These are phyloP conservation scores for Nemania bipapillata DNA, from an alignment of 2,329 filamentous ascomycete genomes.

Conservation along the genomic window DNA sequence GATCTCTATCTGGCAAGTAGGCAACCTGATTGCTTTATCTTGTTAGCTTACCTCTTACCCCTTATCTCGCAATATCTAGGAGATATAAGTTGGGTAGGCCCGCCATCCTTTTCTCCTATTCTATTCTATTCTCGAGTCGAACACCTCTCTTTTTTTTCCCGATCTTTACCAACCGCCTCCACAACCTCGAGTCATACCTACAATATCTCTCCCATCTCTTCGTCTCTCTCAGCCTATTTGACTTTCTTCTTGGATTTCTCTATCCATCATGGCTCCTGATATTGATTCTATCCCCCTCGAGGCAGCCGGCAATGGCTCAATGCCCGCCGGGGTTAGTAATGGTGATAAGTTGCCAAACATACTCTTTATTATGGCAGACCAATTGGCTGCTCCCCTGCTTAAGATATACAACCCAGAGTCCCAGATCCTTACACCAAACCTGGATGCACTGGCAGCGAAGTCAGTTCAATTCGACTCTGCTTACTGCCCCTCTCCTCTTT, in stretches of 20 bases:
- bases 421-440: conserved; percentile 90
- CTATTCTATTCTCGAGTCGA: conserved; percentile 16
- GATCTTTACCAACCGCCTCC: not conserved
- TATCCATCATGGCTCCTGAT: conserved; percentile 70
- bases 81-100: conserved; percentile 23
- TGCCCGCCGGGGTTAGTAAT: conserved; percentile 34
- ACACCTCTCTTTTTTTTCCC: not conserved
- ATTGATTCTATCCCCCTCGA: conserved; percentile 73
- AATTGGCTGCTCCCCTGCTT: conserved; percentile 87
- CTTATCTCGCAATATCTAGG: conserved; percentile 2
- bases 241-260: conserved; percentile 21
- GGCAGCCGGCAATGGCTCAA: conserved; percentile 42
- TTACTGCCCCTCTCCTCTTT: conserved; percentile 93
- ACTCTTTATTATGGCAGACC: conserved; percentile 96
- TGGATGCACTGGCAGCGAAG: conserved; percentile 81
- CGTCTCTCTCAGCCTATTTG: conserved; percentile 14
- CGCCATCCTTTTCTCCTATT: conserved; percentile 10
- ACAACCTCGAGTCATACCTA: conserved; percentile 14
- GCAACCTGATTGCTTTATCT: conserved; percentile 2
- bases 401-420: conserved; percentile 91
- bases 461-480: conserved; percentile 93
- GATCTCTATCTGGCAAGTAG: conserved; percentile 23
- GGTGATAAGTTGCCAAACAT: conserved; percentile 73
- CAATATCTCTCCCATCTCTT: not conserved
- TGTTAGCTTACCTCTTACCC: not conserved